Conservation (phyloP, 495 filamentous ascomycete species). For the Aspergillus wentii region DNA sequence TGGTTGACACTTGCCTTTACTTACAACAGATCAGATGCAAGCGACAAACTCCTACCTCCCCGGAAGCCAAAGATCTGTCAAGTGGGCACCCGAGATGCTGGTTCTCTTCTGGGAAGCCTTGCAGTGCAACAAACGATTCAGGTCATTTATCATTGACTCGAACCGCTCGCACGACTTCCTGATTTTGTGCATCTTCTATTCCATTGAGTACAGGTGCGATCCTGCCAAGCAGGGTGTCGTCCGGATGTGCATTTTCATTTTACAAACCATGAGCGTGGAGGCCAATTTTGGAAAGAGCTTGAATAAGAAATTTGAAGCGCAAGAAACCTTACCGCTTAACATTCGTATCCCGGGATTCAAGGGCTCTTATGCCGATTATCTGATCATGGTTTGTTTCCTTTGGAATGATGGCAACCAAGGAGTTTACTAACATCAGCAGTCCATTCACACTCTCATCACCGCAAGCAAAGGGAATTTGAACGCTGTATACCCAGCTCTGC, state of each 20-base stretch:
- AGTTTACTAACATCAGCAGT: conserved; percentile 51
- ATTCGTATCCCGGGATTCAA: conserved; percentile 80
- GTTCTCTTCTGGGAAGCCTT: conserved; percentile 97
- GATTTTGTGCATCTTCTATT: conserved; percentile 86
- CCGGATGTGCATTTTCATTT: conserved; percentile 91
- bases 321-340: conserved; percentile 76
- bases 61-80: conserved; percentile 72
- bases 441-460: conserved; percentile 87
- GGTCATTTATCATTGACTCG: conserved; percentile 95
- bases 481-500: conserved; percentile 85
- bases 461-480: conserved; percentile 87
- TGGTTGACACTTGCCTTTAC: background rate
- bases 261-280: conserved; percentile 94
- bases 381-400: conserved; percentile 63
- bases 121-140: conserved; percentile 96
- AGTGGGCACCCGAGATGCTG: conserved; percentile 93
- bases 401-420: background rate
- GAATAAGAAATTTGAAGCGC: conserved; percentile 83
- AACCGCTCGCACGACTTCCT: conserved; percentile 91
- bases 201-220: conserved; percentile 80
- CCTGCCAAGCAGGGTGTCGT: conserved; percentile 87
- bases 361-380: conserved; percentile 89
- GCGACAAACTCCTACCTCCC: conserved; percentile 84
- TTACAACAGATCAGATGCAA: conserved; percentile 53
- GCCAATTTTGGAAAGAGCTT: conserved; percentile 84